These are phyloP conservation scores for Hypoxylon crocopeplum DNA, from an alignment of 495 filamentous ascomycete genomes.

Conservation along the genomic window DNA sequence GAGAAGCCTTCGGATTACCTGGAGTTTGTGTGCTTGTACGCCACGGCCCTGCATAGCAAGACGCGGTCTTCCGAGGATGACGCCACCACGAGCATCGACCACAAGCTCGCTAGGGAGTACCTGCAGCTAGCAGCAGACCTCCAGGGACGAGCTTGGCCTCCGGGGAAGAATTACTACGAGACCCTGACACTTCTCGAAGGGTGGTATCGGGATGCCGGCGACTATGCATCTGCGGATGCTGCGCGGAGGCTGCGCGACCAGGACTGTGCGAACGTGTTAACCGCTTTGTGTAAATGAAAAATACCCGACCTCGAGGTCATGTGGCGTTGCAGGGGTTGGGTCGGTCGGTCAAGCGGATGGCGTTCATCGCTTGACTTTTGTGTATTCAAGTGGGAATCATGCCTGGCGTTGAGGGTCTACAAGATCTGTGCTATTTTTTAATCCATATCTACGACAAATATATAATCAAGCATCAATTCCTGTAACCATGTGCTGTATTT, in stretches of 20 bases:
- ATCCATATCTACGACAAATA: no score
- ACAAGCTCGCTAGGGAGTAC: constrained; percentile 37
- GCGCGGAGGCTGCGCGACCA: constrained; percentile 19
- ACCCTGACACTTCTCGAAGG: constrained; percentile 35
- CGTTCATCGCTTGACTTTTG: background rate
- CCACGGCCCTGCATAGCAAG: constrained; percentile 31
- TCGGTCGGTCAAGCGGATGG: background rate
- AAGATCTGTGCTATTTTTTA: no score
- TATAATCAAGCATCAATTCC: no score
- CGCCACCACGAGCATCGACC: constrained; percentile 19
- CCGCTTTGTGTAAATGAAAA: constrained; percentile 17
- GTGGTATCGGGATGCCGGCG: constrained; percentile 39
- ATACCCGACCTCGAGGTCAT: constrained; percentile 5
- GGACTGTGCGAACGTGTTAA: constrained; percentile 20
- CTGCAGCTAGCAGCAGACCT: constrained; percentile 33
- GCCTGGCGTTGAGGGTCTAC: constrained; percentile 1
- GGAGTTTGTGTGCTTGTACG: constrained; percentile 38
- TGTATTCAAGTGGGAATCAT: background rate
- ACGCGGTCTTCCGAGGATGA: constrained; percentile 17
- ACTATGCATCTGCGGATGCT: constrained; percentile 28
- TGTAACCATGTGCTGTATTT: no score
- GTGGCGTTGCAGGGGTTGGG: constrained; percentile 6
- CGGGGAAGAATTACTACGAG: constrained; percentile 43
- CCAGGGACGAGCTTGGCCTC: constrained; percentile 36
- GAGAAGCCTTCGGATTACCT: constrained; percentile 33